Evolutionary conservation across 495 filamentous ascomycete genomes (phyloP).

Genomic region (Haplographium delicatum): DNA sequence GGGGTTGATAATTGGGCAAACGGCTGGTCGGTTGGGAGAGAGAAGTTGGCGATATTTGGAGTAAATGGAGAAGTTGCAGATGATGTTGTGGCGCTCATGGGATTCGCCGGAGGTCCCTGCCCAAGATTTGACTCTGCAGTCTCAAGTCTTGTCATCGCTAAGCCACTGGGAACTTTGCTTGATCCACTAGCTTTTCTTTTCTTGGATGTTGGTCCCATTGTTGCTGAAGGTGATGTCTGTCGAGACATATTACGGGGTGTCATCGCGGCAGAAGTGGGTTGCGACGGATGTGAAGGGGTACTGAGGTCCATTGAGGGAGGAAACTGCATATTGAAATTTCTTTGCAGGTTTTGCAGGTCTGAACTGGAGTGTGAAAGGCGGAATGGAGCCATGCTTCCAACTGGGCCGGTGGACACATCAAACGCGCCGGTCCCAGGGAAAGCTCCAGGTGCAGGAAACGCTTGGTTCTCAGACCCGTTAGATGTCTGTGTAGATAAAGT

Average conservation of each 20-base stretch:
- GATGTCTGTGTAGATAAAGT: constrained; percentile 29
- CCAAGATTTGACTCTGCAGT: constrained; percentile 34
- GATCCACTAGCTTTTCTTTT: constrained; percentile 69
- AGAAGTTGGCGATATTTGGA: constrained; percentile 32
- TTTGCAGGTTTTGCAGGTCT: constrained; percentile 50
- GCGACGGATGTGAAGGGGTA: constrained; percentile 27
- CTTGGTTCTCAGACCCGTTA: constrained; percentile 20
- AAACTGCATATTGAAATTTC: constrained; percentile 36
- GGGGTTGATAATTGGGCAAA: constrained; percentile 13
- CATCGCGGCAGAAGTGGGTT: constrained; percentile 40
- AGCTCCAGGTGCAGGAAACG: constrained; percentile 11
- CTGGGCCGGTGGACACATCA: constrained; percentile 14
- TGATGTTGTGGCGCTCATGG: constrained; percentile 37
- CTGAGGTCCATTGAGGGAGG: constrained; percentile 32
- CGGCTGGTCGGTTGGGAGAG: constrained; percentile 22
- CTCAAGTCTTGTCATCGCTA: constrained; percentile 78
- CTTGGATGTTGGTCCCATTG: constrained; percentile 56
- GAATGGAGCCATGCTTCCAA: constrained; percentile 23
- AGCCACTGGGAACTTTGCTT: constrained; percentile 58
- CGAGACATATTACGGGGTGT: constrained; percentile 63
- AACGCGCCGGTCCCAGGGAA: constrained; percentile 15
- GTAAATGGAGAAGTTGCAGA: constrained; percentile 38
- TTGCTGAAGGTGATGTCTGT: constrained; percentile 60
- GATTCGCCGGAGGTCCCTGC: constrained; percentile 16
- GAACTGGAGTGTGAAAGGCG: constrained; percentile 33